Percentiles rank a stretch among this genome's conserved stretches.
phyloP scores from a whole-genome alignment of 129 eudicot genomes.

The Tagetes erecta region DNA sequence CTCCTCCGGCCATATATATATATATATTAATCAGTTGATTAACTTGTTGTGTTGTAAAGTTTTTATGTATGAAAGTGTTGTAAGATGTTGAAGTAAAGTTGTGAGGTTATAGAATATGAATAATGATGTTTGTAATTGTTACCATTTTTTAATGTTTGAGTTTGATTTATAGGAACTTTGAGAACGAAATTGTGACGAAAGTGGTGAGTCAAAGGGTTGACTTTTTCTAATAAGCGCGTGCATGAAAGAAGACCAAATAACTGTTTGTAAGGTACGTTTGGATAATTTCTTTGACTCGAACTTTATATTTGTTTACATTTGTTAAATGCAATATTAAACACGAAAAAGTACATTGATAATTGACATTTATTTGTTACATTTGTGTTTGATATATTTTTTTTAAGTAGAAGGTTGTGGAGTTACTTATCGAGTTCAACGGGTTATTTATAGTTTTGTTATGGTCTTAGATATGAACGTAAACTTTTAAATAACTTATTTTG shows the following conservation, averaged over 20 bases:
- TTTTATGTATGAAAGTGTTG: background rate
- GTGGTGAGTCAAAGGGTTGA: slow-evolving; percentile 29
- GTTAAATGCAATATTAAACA: too few species aligned
- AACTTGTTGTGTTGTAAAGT: background rate
- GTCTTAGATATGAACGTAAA: too few species aligned
- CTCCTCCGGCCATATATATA: slow-evolving; percentile 31
- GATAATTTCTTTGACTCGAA: background rate
- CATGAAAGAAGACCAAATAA: slow-evolving; percentile 7
- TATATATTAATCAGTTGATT: background rate
- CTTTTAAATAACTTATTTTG: too few species aligned
- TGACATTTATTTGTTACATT: too few species aligned
- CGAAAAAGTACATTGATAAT: too few species aligned
- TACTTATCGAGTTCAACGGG: too few species aligned
- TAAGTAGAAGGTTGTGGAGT: too few species aligned
- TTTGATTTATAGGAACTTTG: slow-evolving; percentile 16
- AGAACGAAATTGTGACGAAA: background rate
- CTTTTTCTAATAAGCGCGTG: slow-evolving; percentile 28
- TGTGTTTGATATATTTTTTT: too few species aligned
- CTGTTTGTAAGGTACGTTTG: background rate
- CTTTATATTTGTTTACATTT: background rate
- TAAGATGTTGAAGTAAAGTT: background rate
- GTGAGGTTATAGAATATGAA: too few species aligned
- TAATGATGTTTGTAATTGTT: background rate
- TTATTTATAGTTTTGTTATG: too few species aligned
- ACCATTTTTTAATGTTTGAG: background rate